phyloP scores from a whole-genome alignment of 345 rosid genomes.

The Salix dunnii region DNA sequence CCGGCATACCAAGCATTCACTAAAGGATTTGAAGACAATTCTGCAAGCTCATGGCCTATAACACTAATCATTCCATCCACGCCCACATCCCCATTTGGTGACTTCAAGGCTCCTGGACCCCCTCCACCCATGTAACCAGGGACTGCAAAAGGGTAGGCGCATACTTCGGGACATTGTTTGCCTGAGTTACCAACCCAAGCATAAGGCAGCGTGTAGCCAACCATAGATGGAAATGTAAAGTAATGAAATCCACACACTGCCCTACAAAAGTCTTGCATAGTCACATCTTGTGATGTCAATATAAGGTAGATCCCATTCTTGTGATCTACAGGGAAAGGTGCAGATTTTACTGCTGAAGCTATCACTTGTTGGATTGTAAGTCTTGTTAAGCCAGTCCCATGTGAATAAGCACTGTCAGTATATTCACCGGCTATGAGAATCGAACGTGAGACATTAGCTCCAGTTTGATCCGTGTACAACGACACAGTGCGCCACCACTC shows the following conservation, averaged over 20 bases:
- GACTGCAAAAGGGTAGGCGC: slow-evolving; percentile 88
- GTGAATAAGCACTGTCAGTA: slow-evolving; percentile 54
- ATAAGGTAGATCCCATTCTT: slow-evolving; percentile 79
- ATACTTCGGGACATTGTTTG: slow-evolving; percentile 85
- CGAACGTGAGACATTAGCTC: slow-evolving; percentile 72
- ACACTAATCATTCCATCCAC: slow-evolving; percentile 97
- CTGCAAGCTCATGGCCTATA: slow-evolving; percentile 91
- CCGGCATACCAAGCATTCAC: slow-evolving; percentile 99
- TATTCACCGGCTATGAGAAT: slow-evolving; percentile 70
- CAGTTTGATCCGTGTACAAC: slow-evolving; percentile 94
- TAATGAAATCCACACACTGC: slow-evolving; percentile 97
- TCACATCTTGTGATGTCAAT: slow-evolving; percentile 69
- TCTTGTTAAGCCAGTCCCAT: slow-evolving; percentile 62
- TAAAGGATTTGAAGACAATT: slow-evolving; percentile 75
- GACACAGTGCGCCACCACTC: slow-evolving; percentile 90
- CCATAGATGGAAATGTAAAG: slow-evolving; percentile 93
- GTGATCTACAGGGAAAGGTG: slow-evolving; percentile 78
- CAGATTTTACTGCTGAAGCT: slow-evolving; percentile 57
- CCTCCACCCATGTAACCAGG: slow-evolving; percentile 82
- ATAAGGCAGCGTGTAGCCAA: slow-evolving; percentile 93
- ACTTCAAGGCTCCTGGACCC: slow-evolving; percentile 52
- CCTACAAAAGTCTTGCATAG: slow-evolving; percentile 85
- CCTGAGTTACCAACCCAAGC: slow-evolving; percentile 96
- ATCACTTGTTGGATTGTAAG: slow-evolving; percentile 79
- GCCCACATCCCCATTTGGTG: slow-evolving; percentile 83